Evolutionary conservation across 1,139 yeast species (phyloP), one percentile per base, ranked within the genome.

Genomic region (Kurtzmaniella quercitrusa): DNA sequence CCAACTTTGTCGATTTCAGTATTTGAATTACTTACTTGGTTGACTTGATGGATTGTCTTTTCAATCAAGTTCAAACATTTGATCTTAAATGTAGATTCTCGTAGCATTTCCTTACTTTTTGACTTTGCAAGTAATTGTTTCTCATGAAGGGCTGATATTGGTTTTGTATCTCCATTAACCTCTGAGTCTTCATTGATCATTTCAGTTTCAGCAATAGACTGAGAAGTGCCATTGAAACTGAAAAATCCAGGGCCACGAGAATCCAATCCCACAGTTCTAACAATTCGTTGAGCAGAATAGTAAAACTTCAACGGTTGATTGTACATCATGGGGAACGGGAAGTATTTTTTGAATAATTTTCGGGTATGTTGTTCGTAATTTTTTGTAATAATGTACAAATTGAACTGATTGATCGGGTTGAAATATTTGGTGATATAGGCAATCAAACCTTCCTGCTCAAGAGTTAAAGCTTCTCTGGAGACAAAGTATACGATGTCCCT

Each of bases 281-380:
- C 67, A 75, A 79, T 56, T 54, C 66, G 56, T 55, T 66, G 59
- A 48, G 93, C 90, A 15, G 59, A 51, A 31, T 67, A 58, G 53
- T 77, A 70, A 48, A 77, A 74, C 40, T 70, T 68, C 45, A 84
- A 57, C 0, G 95, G 90, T 37, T 86, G 82, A 48, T 81, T 82
- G 60, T 87, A 88, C 77, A 88, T 91, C 83, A 87, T 80, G 5
- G 96, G 96, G 63, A 88, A 88, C 2, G 93, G 88, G 31, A 87
- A 66, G 49, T 81, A 71, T 3, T 65, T 53, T 33, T 77, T 68
- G 57, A 85, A 82, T 23, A 78, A 59, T 39, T 82, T 81, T 44
- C 94, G 69, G 1, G 91, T 79, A 46, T 75, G 79, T 14, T 68
- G 58, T 51, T 82, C 90, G 59, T 85, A 88, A 61, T 87, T 87